Evolutionary conservation across 148 eudicot species (phyloP), one percentile per base, ranked within the genome.

Genomic region (Vaccinium corymbosum): DNA sequence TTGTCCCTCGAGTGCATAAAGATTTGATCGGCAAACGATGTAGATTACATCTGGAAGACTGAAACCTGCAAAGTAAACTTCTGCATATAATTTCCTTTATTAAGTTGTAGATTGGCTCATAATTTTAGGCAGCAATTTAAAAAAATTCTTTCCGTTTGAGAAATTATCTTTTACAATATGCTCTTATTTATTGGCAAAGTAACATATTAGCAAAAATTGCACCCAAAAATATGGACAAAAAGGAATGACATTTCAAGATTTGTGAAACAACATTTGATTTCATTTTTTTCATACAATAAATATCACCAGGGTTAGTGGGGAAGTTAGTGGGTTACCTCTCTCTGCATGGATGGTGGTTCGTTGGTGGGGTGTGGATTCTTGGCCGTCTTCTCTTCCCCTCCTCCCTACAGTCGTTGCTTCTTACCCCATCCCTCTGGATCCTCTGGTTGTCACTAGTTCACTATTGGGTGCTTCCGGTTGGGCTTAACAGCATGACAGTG

Each of bases 21-120:
- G 71, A 64, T 64, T 64, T 64, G 29, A 64, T 64, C 71, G 71
- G 29, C 71, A 64, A 64, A 64, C 29, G 32, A 64, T 64, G 71
- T 22, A 64, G 71, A 64, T 64, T 22, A 22, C 71, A 9, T 64
- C 71, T 64, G 46, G 46, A 42, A 42, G 46, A 42, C 46, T 42
- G 71, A 64, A 22, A 8, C 71, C 32, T 64, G 22, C 27, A 1
- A n/a, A 64, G 14, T 22, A 64, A 64, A 64, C 71, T 64, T 64
- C 32, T 64, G 71, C 4, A 8, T 22, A 64, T 22, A 64, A 22
- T n/a, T 64, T 64, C 70, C 70, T 64, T 50, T 9, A 22, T 64
- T 64, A 22, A 64, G n/a, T 62, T n/a, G 27, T 20, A n/a, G 13
- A n/a, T 22, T 22, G 71, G 32, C 71, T 64, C 70, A 64, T 10